Evolutionary conservation across 768 basidiomycete genomes (phyloP).

Genomic region (Crepidotus variabilis): DNA sequence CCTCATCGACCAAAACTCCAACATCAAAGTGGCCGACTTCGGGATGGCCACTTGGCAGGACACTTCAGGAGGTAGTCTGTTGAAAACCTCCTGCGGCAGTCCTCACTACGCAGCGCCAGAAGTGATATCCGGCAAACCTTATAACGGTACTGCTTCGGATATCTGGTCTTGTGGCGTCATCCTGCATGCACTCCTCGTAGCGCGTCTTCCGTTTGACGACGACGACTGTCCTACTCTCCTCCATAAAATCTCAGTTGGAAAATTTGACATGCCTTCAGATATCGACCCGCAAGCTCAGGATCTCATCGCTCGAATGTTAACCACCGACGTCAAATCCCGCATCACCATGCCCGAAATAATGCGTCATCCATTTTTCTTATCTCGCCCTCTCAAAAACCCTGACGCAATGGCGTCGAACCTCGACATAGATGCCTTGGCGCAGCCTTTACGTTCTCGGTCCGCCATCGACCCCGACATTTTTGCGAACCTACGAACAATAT

Average conservation of each 20-base stretch:
- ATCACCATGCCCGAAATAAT: slow-evolving; percentile 84
- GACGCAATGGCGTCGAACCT: slow-evolving; percentile 40
- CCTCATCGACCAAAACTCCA: slow-evolving; percentile 74
- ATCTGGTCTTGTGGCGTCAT: slow-evolving; percentile 98
- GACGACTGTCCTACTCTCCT: slow-evolving; percentile 77
- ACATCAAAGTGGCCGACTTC: slow-evolving; percentile 95
- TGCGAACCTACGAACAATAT: slow-evolving; percentile 86
- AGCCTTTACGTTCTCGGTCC: slow-evolving; percentile 55
- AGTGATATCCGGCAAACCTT: slow-evolving; percentile 77
- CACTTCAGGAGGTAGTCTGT: slow-evolving; percentile 38
- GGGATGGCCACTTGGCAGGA: slow-evolving; percentile 97
- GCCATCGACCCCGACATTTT: slow-evolving; percentile 89
- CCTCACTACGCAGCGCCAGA: slow-evolving; percentile 96
- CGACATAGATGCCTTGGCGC: slow-evolving; percentile 62
- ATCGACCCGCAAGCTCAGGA: slow-evolving; percentile 72
- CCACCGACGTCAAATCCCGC: slow-evolving; percentile 65
- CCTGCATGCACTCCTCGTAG: slow-evolving; percentile 83
- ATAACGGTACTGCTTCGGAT: slow-evolving; percentile 85
- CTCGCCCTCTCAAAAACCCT: slow-evolving; percentile 43
- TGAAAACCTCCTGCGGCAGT: slow-evolving; percentile 88
- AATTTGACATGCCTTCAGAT: slow-evolving; percentile 68
- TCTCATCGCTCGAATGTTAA: slow-evolving; percentile 77
- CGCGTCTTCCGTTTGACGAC: slow-evolving; percentile 90
- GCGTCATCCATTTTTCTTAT: slow-evolving; percentile 73
- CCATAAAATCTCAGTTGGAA: slow-evolving; percentile 72